These are phyloP conservation scores for Didymella glomerata DNA, from an alignment of 2,329 filamentous ascomycete species.

Conservation along the genomic window DNA sequence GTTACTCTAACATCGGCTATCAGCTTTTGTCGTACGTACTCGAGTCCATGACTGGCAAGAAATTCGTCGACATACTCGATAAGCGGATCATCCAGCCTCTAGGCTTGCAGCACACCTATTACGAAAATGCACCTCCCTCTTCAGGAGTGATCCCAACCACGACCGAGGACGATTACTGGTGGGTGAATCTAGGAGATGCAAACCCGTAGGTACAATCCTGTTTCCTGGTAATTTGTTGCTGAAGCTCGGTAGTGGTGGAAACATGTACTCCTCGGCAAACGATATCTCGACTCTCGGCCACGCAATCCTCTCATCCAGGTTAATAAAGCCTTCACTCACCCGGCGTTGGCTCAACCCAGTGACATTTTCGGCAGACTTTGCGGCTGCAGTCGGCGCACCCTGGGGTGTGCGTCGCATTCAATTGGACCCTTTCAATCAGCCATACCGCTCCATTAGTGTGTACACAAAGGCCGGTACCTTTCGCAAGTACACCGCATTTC, in stretches of 20 bases:
- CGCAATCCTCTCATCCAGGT: slow-evolving; percentile 51
- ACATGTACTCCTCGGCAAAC: slow-evolving; percentile 47
- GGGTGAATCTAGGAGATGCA: slow-evolving; percentile 32
- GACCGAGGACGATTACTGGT: slow-evolving; percentile 33
- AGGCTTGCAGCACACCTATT: slow-evolving; percentile 51
- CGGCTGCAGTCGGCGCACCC: slow-evolving; percentile 46
- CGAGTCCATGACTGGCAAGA: slow-evolving; percentile 52
- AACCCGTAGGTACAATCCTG: slow-evolving; percentile 26
- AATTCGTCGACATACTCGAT: slow-evolving; percentile 48
- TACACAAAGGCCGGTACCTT: slow-evolving; percentile 58
- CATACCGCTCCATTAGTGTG: slow-evolving; percentile 37
- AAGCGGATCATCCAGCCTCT: slow-evolving; percentile 52
- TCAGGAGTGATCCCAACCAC: slow-evolving; percentile 50
- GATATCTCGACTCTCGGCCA: slow-evolving; percentile 51
- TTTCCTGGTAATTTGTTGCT: background rate
- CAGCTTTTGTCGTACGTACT: slow-evolving; percentile 50
- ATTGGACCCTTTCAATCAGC: slow-evolving; percentile 20
- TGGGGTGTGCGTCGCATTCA: slow-evolving; percentile 52
- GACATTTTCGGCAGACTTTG: slow-evolving; percentile 48
- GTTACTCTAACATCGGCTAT: slow-evolving; percentile 51
- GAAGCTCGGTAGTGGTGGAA: slow-evolving; percentile 31
- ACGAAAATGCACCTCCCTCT: slow-evolving; percentile 35
- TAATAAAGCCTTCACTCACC: slow-evolving; percentile 48
- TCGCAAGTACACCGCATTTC: slow-evolving; percentile 51
- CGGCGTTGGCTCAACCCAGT: slow-evolving; percentile 55